Percentiles rank a stretch among this genome's conserved stretches.
phyloP scores from a whole-genome alignment of 345 rosid genomes.

The Bruguiera gymnorhiza region DNA sequence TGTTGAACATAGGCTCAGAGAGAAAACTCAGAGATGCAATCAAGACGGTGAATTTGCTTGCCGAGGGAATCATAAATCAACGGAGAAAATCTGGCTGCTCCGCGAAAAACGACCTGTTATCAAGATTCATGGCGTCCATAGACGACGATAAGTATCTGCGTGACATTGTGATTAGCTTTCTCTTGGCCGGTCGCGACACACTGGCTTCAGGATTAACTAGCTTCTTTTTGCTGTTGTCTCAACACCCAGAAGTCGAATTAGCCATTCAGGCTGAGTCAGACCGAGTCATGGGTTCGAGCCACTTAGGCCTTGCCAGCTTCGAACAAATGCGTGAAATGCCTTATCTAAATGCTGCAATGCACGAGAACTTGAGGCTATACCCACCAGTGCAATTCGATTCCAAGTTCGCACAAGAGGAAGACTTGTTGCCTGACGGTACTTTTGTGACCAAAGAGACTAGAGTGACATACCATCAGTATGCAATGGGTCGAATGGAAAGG shows the following conservation, averaged over 20 bases:
- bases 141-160: constrained; percentile 39
- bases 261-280: neutral
- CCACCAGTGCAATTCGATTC: constrained; percentile 71
- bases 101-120: constrained; percentile 45
- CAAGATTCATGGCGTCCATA: constrained; percentile 52
- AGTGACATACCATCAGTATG: constrained; percentile 54
- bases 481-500: constrained; percentile 61
- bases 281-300: neutral
- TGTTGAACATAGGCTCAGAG: constrained; percentile 53
- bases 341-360: constrained; percentile 50
- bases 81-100: constrained; percentile 34
- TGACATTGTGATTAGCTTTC: constrained; percentile 38
- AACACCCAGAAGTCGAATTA: constrained; percentile 11
- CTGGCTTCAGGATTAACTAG: constrained; percentile 20
- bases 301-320: constrained; percentile 26
- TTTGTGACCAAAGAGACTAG: constrained; percentile 43
- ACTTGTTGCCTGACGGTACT: constrained; percentile 56
- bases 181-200: constrained; percentile 24
- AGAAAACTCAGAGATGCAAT: constrained; percentile 46
- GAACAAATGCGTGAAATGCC: constrained; percentile 41
- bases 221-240: neutral
- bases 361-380: constrained; percentile 52
- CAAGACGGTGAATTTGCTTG: constrained; percentile 39
- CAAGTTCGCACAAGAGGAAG: constrained; percentile 46
- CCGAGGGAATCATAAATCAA: constrained; percentile 39